phyloP scores from a whole-genome alignment of 192 early-diverging fungal genomes.

The Backusella macrospora region DNA sequence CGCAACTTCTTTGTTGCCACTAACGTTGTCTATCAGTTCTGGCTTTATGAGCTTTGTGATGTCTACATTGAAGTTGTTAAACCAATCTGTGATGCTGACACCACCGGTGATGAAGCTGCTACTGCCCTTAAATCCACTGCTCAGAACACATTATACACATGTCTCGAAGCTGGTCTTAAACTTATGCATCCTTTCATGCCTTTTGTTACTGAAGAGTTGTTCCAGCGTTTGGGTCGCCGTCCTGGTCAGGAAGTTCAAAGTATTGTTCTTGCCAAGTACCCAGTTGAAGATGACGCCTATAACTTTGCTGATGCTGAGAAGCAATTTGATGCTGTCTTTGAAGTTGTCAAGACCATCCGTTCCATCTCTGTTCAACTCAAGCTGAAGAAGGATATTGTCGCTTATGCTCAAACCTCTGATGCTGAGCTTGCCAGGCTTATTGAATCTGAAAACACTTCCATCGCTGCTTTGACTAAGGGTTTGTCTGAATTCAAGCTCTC shows the following conservation, averaged over 20 bases:
- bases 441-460: conserved; percentile 59
- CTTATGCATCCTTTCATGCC: conserved; percentile 99
- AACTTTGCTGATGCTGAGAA: conserved; percentile 69
- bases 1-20: conserved; percentile 95
- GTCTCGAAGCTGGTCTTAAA: conserved; percentile 88
- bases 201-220: conserved; percentile 98
- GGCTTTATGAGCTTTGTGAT: conserved; percentile 97
- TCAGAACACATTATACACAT: conserved; percentile 92
- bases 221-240: conserved; percentile 90
- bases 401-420: conserved; percentile 63
- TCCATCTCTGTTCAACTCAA: conserved; percentile 80
- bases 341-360: conserved; percentile 76
- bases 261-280: conserved; percentile 77
- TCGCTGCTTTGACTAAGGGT: conserved; percentile 76
- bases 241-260: conserved; percentile 62
- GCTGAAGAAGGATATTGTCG: conserved; percentile 65
- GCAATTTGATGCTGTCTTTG: conserved; percentile 80
- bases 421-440: conserved; percentile 50
- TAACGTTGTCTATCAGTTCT: conserved; percentile 86
- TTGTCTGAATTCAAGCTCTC: conserved; percentile 69
- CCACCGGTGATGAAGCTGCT: conserved; percentile 48
- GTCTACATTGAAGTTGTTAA: conserved; percentile 95
- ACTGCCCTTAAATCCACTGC: conserved; percentile 57
- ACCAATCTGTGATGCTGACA: conserved; percentile 78
- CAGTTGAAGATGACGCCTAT: conserved; percentile 54